Evolutionary conservation across 306 rosid species (phyloP).

Genomic region (Acacia confusa): DNA sequence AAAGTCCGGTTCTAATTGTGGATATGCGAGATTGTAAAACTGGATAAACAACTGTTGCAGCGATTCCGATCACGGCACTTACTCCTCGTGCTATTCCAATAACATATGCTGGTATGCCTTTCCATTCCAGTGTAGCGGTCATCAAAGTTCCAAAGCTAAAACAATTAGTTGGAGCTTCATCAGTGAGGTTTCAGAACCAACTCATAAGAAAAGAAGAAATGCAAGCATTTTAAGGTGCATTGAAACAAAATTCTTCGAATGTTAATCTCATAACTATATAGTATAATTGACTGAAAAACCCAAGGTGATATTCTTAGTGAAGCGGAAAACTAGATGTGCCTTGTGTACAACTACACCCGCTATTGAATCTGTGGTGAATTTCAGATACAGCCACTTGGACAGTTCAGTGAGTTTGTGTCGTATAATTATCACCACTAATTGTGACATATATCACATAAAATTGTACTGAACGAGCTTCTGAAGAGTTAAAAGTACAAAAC

Average conservation of each 20-base stretch:
- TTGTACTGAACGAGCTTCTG: neutral
- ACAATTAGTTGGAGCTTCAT: slow-evolving; percentile 25
- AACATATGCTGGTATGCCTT: slow-evolving; percentile 74
- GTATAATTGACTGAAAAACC: neutral
- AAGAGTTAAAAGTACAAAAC: neutral
- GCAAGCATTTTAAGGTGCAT: neutral
- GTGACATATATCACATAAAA: neutral
- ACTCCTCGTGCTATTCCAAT: slow-evolving; percentile 79
- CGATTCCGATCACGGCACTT: slow-evolving; percentile 72
- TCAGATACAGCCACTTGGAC: neutral
- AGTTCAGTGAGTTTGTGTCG: neutral
- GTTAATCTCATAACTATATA: neutral
- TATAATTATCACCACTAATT: neutral
- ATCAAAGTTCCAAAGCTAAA: slow-evolving; percentile 88
- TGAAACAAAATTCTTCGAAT: neutral
- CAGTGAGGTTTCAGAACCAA: neutral
- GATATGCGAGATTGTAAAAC: slow-evolving; percentile 55
- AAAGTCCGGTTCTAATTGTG: slow-evolving; percentile 74
- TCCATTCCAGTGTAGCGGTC: slow-evolving; percentile 90
- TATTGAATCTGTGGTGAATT: neutral
- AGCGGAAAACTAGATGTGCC: neutral
- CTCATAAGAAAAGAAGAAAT: slow-evolving; percentile 10
- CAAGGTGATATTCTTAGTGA: neutral
- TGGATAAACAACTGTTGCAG: slow-evolving; percentile 69
- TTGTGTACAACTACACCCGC: neutral